Percentiles rank a stretch among this genome's conserved stretches.
These are phyloP conservation scores for Lachancea cidri DNA, from an alignment of 805 yeast species.

Conservation along the genomic window DNA sequence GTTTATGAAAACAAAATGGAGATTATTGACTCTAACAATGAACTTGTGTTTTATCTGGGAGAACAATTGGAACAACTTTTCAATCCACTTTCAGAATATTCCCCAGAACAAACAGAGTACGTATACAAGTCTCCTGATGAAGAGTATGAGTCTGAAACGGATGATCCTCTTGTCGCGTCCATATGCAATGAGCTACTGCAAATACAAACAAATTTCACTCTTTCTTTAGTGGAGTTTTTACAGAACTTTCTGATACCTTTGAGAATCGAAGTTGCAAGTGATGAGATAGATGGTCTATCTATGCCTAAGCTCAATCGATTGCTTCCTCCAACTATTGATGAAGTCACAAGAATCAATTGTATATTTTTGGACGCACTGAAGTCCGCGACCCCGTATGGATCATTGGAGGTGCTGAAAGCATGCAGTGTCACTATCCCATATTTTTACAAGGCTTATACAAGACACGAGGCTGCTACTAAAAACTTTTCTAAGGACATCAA, in stretches of 20 bases:
- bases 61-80: constrained; percentile 83
- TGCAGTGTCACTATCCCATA: constrained; percentile 81
- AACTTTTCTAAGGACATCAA: constrained; percentile 47
- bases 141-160: constrained; percentile 12
- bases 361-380: constrained; percentile 71
- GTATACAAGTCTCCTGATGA: constrained; percentile 57
- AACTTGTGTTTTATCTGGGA: constrained; percentile 70
- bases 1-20: constrained; percentile 54
- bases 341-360: constrained; percentile 84
- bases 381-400: constrained; percentile 62
- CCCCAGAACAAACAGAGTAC: constrained; percentile 80
- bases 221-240: constrained; percentile 63
- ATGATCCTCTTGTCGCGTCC: constrained; percentile 41
- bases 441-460: constrained; percentile 85
- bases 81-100: constrained; percentile 85
- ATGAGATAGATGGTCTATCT: constrained; percentile 47
- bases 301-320: constrained; percentile 66
- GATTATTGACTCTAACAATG: constrained; percentile 63
- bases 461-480: constrained; percentile 90
- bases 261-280: constrained; percentile 60
- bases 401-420: constrained; percentile 71
- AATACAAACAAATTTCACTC: constrained; percentile 71
- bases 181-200: constrained; percentile 62
- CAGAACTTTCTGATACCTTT: constrained; percentile 77
- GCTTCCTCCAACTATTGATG: constrained; percentile 95